Evolutionary conservation across 345 rosid species (phyloP).

Genomic region (Chamaenerion angustifolium): DNA sequence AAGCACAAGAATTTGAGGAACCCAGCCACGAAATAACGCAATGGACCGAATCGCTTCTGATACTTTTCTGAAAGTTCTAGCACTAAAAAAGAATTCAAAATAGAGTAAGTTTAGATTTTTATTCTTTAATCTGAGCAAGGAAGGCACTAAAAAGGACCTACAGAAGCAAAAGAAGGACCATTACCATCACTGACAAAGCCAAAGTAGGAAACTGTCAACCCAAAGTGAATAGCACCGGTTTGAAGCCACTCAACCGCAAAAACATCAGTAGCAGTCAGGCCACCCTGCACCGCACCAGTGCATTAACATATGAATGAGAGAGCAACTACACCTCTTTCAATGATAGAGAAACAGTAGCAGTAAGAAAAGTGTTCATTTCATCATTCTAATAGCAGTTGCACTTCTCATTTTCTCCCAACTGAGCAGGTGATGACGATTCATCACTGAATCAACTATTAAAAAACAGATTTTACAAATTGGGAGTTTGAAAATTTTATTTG

Average conservation of each 20-base stretch:
- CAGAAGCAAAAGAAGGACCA: constrained; percentile 8
- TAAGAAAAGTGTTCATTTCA: too few relatives aligned
- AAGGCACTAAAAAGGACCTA: not conserved
- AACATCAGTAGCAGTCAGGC: constrained; percentile 93
- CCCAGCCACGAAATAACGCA: constrained; percentile 96
- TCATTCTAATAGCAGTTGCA: too few relatives aligned
- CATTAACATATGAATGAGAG: constrained; percentile 1
- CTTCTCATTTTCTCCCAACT: too few relatives aligned
- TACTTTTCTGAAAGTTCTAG: constrained; percentile 91
- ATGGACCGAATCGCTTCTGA: constrained; percentile 88
- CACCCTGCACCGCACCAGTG: constrained; percentile 70
- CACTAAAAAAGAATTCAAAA: constrained; percentile 29
- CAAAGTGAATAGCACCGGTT: constrained; percentile 70
- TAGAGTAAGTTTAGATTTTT: not conserved
- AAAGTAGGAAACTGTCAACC: constrained; percentile 90
- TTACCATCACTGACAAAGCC: constrained; percentile 98
- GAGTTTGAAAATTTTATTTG: too few relatives aligned
- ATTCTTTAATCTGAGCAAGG: not conserved
- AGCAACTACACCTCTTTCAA: not conserved
- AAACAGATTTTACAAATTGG: too few relatives aligned
- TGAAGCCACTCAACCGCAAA: constrained; percentile 96
- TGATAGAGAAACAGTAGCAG: too few relatives aligned
- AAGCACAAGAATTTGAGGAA: constrained; percentile 86
- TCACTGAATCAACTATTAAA: too few relatives aligned
- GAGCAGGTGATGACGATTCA: too few relatives aligned